Conservation (phyloP, 495 filamentous ascomycete species). For the Neurospora sp. region DNA sequence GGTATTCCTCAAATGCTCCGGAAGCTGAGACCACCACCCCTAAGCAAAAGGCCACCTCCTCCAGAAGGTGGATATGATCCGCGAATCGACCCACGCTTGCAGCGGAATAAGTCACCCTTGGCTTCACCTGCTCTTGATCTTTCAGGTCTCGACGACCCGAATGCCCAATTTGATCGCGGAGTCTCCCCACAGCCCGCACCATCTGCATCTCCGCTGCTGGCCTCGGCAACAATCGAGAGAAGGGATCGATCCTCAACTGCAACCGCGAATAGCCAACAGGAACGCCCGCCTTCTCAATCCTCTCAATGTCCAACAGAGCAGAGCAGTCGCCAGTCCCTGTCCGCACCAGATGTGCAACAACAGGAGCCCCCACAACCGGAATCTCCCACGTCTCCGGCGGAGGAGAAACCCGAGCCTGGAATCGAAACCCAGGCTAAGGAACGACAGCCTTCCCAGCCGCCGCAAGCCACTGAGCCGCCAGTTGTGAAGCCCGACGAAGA, state of each 20-base stretch:
- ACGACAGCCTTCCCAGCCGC: neutral
- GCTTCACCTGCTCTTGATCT: conserved; percentile 13
- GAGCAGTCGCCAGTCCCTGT: conserved; percentile 3
- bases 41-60: conserved; percentile 18
- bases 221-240: neutral
- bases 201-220: neutral
- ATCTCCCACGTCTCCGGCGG: conserved; percentile 10
- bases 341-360: neutral
- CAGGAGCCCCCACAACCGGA: neutral
- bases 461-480: neutral
- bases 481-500: neutral
- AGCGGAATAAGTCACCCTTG: conserved; percentile 11
- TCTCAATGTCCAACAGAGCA: neutral
- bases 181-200: neutral
- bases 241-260: neutral
- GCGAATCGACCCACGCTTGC: conserved; percentile 21
- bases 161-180: neutral
- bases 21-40: conserved; percentile 7
- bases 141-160: conserved; percentile 7
- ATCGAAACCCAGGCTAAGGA: neutral
- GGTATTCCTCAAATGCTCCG: conserved; percentile 1
- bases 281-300: neutral
- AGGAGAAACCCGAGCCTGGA: conserved; percentile 2
- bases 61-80: conserved; percentile 25
- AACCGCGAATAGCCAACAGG: neutral